phyloP scores from a whole-genome alignment of 176 grass and related monocot genomes.

The Cenchrus americanus region DNA sequence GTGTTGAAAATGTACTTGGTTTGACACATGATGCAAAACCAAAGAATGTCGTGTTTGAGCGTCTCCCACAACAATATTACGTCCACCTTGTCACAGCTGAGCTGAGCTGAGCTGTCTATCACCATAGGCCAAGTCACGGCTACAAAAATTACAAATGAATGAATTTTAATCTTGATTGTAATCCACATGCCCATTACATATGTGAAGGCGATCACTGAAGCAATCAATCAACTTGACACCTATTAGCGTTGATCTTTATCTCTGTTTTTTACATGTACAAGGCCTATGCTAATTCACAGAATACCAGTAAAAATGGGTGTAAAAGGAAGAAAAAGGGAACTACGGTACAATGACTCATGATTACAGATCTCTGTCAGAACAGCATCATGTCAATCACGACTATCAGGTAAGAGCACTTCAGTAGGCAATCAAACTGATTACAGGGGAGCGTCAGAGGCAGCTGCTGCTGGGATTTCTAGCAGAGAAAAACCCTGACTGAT shows the following conservation, averaged over 20 bases:
- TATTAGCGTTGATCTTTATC: neutral
- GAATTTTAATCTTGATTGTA: neutral
- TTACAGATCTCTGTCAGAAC: constrained; percentile 13
- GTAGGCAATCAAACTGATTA: constrained; percentile 37
- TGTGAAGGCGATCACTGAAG: neutral
- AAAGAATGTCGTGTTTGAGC: too few species aligned
- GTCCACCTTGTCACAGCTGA: too few species aligned
- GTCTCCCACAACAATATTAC: too few species aligned
- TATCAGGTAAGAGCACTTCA: neutral
- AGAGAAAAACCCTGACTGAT: constrained; percentile 25
- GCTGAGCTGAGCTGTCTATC: too few species aligned
- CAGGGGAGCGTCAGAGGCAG: constrained; percentile 12
- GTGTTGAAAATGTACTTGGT: too few species aligned
- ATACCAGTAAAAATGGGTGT: neutral
- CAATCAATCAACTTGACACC: constrained; percentile 5
- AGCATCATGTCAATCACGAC: neutral
- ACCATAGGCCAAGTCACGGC: too few species aligned
- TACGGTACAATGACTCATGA: neutral
- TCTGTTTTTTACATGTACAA: constrained; percentile 28
- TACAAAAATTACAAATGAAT: too few species aligned
- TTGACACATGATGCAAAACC: too few species aligned
- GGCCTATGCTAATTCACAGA: neutral
- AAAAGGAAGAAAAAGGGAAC: neutral
- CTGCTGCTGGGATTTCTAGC: neutral
- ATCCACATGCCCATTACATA: neutral